A percentile compares a stretch with the other conserved stretches of the same genome.
Evolutionary conservation across 768 basidiomycete genomes (phyloP).

Genomic region (Asterophora lycoperdoides): DNA sequence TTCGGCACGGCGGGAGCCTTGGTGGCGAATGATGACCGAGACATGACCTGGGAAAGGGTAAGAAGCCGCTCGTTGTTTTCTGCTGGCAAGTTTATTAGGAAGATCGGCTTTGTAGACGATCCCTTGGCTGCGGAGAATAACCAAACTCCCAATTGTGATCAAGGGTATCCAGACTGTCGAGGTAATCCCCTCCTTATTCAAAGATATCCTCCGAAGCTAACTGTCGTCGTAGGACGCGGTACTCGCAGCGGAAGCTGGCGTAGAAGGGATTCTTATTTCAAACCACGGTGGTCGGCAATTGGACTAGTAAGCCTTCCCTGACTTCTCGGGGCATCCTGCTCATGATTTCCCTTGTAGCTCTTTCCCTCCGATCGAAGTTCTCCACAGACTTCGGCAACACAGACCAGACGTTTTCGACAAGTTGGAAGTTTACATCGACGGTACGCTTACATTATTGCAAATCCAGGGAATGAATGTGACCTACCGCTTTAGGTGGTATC

Average conservation of each 20-base stretch:
- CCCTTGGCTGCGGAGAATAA: conserved; percentile 69
- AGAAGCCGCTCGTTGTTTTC: not conserved
- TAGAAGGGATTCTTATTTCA: conserved; percentile 83
- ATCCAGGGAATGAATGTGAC: not conserved
- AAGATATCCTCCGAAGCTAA: conserved; percentile 4
- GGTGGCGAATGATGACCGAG: conserved; percentile 59
- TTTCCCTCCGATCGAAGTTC: conserved; percentile 72
- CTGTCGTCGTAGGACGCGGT: conserved; percentile 65
- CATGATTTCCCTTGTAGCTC: conserved; percentile 43
- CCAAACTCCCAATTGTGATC: conserved; percentile 66
- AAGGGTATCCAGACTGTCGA: conserved; percentile 81
- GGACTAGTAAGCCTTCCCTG: conserved; percentile 54
- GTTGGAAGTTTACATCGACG: conserved; percentile 88
- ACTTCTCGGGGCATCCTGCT: conserved; percentile 2
- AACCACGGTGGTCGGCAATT: conserved; percentile 93
- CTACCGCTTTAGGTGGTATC: conserved; percentile 43
- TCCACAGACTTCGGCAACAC: conserved; percentile 67
- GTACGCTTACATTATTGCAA: conserved; percentile 27
- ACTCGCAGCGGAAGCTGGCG: conserved; percentile 76
- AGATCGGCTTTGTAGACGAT: conserved; percentile 46
- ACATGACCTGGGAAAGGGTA: conserved; percentile 78
- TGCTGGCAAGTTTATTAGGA: not conserved
- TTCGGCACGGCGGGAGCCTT: conserved; percentile 67
- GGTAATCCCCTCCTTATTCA: conserved; percentile 30
- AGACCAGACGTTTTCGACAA: conserved; percentile 72